Conservation (phyloP, 176 grass and related monocot species). For the Elaeis guineensis region DNA sequence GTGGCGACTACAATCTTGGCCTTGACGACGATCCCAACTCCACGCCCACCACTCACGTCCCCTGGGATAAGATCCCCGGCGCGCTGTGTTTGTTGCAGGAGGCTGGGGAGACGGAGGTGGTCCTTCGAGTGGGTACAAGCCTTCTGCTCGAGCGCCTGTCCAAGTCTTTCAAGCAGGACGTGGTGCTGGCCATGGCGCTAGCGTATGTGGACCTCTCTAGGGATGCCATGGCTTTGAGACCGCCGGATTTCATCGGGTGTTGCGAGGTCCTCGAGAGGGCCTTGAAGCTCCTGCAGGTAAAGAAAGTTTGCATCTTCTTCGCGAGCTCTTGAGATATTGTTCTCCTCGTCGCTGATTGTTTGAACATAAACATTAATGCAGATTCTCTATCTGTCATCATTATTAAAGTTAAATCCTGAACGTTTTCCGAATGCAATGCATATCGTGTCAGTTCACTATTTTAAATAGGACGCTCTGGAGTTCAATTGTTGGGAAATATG, state of each 20-base stretch:
- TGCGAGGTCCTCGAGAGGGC: slow-evolving; percentile 91
- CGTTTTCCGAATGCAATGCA: no score
- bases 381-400: no score
- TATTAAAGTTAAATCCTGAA: no score
- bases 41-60: slow-evolving; percentile 38
- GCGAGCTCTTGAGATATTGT: no score
- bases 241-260: slow-evolving; percentile 69
- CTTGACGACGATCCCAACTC: slow-evolving; percentile 43
- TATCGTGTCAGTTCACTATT: no score
- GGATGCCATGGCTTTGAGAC: slow-evolving; percentile 59
- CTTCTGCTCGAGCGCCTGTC: slow-evolving; percentile 52
- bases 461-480: no score
- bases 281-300: slow-evolving; percentile 85
- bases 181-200: slow-evolving; percentile 77
- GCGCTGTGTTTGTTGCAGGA: slow-evolving; percentile 80
- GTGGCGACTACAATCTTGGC: slow-evolving; percentile 50
- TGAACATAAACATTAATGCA: no score
- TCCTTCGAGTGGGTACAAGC: slow-evolving; percentile 41
- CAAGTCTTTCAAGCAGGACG: slow-evolving; percentile 87
- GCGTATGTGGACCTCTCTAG: slow-evolving; percentile 87
- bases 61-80: slow-evolving; percentile 82
- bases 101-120: slow-evolving; percentile 52
- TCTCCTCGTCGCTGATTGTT: no score
- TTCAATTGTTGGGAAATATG: no score
- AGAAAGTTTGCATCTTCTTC: no score